Conservation (phyloP, 2,329 filamentous ascomycete genomes). For the Aspergillus pseudonomiae region DNA sequence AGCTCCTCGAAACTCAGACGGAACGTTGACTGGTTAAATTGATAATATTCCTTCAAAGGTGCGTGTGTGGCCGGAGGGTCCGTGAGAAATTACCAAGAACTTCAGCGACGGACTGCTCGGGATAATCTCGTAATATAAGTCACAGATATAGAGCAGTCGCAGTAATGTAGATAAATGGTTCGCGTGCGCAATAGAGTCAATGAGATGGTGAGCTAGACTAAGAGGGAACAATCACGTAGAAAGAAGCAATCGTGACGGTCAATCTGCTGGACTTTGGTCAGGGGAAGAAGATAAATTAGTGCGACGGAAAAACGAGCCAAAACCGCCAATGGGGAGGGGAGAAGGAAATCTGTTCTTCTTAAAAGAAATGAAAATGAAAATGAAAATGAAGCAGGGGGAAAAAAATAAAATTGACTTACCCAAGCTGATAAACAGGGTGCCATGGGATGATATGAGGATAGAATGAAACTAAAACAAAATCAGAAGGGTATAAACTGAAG, state of each 20-base stretch:
- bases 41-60: neutral
- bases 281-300: conserved; percentile 14
- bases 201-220: neutral
- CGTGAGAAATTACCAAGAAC: neutral
- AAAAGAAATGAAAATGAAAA: conserved; percentile 4
- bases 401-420: conserved; percentile 3
- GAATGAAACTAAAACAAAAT: neutral
- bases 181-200: conserved; percentile 1
- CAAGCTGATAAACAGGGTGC: conserved; percentile 10
- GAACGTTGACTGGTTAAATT: neutral
- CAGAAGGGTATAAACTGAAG: conserved; percentile 5
- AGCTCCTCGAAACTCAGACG: neutral
- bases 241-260: conserved; percentile 4
- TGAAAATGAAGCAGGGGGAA: neutral
- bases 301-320: neutral
- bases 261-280: conserved; percentile 14
- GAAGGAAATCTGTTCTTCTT: too few relatives aligned
- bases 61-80: conserved; percentile 9
- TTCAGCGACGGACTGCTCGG: conserved; percentile 9
- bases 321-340: neutral
- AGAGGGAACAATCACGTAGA: conserved; percentile 2
- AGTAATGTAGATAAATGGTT: neutral
- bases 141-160: neutral
- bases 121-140: conserved; percentile 2
- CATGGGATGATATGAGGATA: conserved; percentile 9